Evolutionary conservation across 495 filamentous ascomycete species (phyloP).

Genomic region (Trichoderma reesei): DNA sequence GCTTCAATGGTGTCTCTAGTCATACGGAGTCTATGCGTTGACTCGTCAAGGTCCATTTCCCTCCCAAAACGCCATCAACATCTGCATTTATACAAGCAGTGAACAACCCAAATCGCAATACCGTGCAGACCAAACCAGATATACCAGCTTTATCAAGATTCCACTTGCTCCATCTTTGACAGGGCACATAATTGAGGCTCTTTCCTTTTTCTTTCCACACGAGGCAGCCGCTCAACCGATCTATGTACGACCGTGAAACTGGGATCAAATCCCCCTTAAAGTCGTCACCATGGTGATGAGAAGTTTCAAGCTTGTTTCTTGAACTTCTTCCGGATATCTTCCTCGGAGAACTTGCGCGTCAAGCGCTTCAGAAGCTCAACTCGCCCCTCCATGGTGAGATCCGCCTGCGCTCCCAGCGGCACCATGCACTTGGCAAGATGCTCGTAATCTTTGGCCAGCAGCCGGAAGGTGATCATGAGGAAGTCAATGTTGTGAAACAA

Average conservation of each 20-base stretch:
- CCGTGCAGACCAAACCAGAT: neutral
- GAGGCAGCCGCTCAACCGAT: neutral
- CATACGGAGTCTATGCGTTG: neutral
- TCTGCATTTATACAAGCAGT: neutral
- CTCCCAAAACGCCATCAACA: constrained; percentile 2
- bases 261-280: neutral
- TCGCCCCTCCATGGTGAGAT: constrained; percentile 51
- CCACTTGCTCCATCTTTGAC: neutral
- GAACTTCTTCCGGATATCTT: constrained; percentile 43
- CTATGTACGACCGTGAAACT: neutral
- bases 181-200: neutral
- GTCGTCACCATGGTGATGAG: neutral
- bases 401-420: constrained; percentile 48
- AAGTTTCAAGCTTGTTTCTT: neutral
- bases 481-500: constrained; percentile 65
- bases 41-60: neutral
- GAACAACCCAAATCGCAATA: neutral
- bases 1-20: neutral
- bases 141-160: neutral
- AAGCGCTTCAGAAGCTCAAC: constrained; percentile 52
- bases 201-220: neutral
- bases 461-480: constrained; percentile 53
- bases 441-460: constrained; percentile 55
- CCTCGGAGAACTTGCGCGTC: constrained; percentile 49
- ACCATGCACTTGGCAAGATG: constrained; percentile 55